phyloP scores from a whole-genome alignment of 2,329 filamentous ascomycete genomes.

The Fonsecaea pedrosoi region DNA sequence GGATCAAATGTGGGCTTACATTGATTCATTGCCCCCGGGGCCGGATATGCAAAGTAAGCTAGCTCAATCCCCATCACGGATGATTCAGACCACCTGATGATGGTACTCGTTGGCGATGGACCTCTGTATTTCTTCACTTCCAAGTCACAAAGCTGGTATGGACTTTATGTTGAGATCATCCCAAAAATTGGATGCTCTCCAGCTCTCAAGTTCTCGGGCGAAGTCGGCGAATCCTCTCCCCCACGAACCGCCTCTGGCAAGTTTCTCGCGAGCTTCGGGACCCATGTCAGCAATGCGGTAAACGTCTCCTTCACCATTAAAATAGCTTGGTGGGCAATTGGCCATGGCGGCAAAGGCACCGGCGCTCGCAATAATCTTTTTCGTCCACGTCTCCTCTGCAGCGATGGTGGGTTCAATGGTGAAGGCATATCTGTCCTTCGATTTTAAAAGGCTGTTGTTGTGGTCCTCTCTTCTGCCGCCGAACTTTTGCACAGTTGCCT shows the following conservation, averaged over 20 bases:
- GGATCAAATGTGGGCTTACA: no score
- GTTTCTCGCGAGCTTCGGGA: background rate
- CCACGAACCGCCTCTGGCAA: background rate
- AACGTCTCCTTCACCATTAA: constrained; percentile 26
- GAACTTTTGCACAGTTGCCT: background rate
- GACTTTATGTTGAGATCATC: no score
- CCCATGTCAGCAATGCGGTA: background rate
- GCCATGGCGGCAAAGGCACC: constrained; percentile 8
- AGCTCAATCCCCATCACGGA: no score
- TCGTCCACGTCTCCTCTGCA: constrained; percentile 25
- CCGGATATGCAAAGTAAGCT: no score
- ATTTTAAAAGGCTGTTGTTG: background rate
- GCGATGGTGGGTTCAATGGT: constrained; percentile 27
- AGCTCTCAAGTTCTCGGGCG: background rate
- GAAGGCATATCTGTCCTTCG: constrained; percentile 10
- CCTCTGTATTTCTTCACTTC: no score
- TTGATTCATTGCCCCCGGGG: no score
- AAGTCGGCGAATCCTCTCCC: background rate
- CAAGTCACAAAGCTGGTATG: no score
- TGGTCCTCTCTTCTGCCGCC: background rate
- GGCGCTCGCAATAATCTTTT: constrained; percentile 19
- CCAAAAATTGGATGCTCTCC: no score
- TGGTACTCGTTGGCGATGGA: no score
- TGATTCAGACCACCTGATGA: no score
- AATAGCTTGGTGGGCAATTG: constrained; percentile 12